These are phyloP conservation scores for Rhododendron williamsianum DNA, from an alignment of 148 eudicot genomes.

Conservation along the genomic window DNA sequence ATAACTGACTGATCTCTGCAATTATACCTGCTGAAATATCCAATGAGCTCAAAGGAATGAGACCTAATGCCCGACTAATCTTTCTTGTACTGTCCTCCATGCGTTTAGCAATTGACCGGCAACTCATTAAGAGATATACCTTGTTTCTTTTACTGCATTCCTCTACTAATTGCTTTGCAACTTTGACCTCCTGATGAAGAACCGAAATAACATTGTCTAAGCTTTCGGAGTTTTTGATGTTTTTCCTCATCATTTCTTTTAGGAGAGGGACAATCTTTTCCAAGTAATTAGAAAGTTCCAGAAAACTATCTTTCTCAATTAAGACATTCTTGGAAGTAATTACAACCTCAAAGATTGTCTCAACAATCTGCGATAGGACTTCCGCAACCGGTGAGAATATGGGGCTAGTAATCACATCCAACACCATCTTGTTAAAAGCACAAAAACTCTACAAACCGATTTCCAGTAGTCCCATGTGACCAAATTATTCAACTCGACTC, in stretches of 20 bases:
- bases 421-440: conserved; percentile 10
- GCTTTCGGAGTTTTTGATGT: conserved; percentile 13
- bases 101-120: conserved; percentile 27
- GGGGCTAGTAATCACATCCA: conserved; percentile 19
- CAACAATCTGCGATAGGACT: conserved; percentile 16
- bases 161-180: conserved; percentile 19
- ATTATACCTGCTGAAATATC: conserved; percentile 21
- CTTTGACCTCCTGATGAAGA: conserved; percentile 27
- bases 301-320: conserved; percentile 25
- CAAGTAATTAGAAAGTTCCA: conserved; percentile 25
- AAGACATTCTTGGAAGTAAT: conserved; percentile 19
- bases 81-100: conserved; percentile 24
- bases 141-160: conserved; percentile 32
- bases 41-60: conserved; percentile 27
- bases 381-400: conserved; percentile 10
- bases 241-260: conserved; percentile 21
- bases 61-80: conserved; percentile 25
- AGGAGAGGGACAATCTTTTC: conserved; percentile 28
- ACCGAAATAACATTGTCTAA: conserved; percentile 13
- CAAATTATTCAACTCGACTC: neutral
- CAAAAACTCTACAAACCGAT: neutral
- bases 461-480: neutral
- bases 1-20: conserved; percentile 22
- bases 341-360: conserved; percentile 21
- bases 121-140: conserved; percentile 35